phyloP scores from a whole-genome alignment of 139 green algal species.

The Asterochloris erici region DNA sequence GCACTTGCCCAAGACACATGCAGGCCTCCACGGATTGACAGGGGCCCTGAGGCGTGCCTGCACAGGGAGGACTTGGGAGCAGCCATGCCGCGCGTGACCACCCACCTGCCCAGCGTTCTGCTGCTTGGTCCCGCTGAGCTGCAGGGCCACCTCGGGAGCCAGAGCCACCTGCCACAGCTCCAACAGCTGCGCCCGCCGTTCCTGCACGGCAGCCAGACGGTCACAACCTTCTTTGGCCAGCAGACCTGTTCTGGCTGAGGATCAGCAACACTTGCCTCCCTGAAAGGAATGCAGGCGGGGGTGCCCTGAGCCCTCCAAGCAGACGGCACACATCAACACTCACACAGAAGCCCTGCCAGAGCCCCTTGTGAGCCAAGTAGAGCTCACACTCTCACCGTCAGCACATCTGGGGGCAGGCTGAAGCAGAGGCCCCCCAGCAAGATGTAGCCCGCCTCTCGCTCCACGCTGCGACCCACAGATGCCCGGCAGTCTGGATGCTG shows the following conservation, averaged over 20 bases:
- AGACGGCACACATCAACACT: too few species aligned
- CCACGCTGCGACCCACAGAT: slow-evolving; percentile 14
- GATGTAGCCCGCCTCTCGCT: slow-evolving; percentile 69
- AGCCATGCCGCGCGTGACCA: neutral
- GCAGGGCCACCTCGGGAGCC: slow-evolving; percentile 27
- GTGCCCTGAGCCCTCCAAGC: too few species aligned
- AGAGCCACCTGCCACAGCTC: slow-evolving; percentile 53
- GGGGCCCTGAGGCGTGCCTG: too few species aligned
- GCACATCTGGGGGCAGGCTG: slow-evolving; percentile 14
- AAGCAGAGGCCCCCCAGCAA: slow-evolving; percentile 59
- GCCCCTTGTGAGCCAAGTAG: neutral
- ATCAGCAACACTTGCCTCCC: too few species aligned
- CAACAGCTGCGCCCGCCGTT: slow-evolving; percentile 31
- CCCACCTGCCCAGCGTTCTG: neutral
- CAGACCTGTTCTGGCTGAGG: too few species aligned
- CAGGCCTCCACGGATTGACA: too few species aligned
- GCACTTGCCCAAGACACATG: neutral
- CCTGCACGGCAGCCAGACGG: neutral
- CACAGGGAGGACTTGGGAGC: too few species aligned
- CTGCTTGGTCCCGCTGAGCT: slow-evolving; percentile 31
- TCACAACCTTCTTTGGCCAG: too few species aligned
- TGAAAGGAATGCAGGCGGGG: too few species aligned
- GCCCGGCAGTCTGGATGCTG: slow-evolving; percentile 4
- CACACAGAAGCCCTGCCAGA: neutral
- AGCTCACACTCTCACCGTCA: neutral